A percentile compares a stretch with the other conserved stretches of the same genome.
These are phyloP conservation scores for Tylopilus felleus DNA, from an alignment of 768 basidiomycete genomes.

Conservation along the genomic window DNA sequence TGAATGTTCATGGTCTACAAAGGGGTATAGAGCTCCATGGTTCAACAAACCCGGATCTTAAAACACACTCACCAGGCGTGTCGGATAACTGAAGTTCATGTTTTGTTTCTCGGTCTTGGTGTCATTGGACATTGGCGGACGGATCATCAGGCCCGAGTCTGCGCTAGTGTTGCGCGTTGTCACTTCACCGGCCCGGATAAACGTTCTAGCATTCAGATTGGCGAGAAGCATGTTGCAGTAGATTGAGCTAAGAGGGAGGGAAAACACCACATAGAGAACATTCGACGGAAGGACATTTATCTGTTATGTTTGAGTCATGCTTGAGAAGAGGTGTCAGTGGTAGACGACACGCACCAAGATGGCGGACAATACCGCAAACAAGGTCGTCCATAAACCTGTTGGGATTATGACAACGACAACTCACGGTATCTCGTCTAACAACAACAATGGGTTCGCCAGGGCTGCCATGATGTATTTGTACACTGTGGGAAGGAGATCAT, in stretches of 20 bases:
- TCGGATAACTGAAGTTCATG: background rate
- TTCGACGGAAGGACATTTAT: background rate
- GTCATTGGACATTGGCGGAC: no score
- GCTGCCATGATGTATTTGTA: conserved; percentile 4
- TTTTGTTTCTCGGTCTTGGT: background rate
- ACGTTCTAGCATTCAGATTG: conserved; percentile 8
- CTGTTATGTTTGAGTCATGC: background rate
- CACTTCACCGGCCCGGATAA: background rate
- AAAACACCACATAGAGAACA: background rate
- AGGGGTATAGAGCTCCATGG: no score
- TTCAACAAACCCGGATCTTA: background rate
- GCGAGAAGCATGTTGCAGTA: conserved; percentile 9
- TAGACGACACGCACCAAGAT: background rate
- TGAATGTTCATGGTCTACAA: no score
- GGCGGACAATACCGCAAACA: background rate
- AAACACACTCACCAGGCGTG: background rate
- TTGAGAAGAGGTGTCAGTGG: no score
- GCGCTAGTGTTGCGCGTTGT: background rate
- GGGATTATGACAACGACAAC: background rate
- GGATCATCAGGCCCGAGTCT: background rate
- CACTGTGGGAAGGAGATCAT: background rate
- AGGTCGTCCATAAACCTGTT: background rate
- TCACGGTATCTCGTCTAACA: background rate
- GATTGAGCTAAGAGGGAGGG: background rate
- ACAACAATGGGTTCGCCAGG: background rate